phyloP scores from a whole-genome alignment of 441 rosid genomes.

The Jatropha multifida region DNA sequence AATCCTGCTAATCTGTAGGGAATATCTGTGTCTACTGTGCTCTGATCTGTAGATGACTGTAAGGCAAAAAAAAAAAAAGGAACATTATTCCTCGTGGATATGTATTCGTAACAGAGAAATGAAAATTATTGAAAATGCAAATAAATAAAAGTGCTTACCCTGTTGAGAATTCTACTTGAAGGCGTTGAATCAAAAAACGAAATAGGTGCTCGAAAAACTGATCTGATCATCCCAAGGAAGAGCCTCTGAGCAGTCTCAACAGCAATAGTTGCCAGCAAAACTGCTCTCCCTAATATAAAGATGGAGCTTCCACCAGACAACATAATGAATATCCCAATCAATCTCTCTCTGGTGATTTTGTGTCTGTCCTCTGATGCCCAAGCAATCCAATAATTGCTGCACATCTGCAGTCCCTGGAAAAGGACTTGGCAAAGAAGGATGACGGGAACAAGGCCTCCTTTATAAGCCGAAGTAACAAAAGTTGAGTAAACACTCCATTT shows the following conservation, averaged over 20 bases:
- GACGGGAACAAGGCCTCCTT: conserved; percentile 64
- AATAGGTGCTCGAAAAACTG: conserved; percentile 60
- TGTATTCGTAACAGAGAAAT: background rate
- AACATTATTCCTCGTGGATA: background rate
- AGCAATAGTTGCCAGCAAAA: conserved; percentile 50
- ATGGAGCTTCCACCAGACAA: conserved; percentile 59
- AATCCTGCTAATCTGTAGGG: conserved; percentile 66
- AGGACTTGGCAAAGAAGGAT: conserved; percentile 52
- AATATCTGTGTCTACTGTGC: conserved; percentile 64
- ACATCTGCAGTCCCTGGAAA: conserved; percentile 64
- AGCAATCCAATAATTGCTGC: conserved; percentile 58
- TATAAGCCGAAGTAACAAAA: conserved; percentile 50
- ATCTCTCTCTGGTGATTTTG: conserved; percentile 28
- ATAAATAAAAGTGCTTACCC: conserved; percentile 36
- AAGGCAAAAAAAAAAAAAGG: background rate
- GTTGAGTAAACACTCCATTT: conserved; percentile 66
- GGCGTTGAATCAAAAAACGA: conserved; percentile 67
- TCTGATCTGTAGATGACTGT: conserved; percentile 66
- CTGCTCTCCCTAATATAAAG: conserved; percentile 60
- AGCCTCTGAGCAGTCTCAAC: conserved; percentile 54
- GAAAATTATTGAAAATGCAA: background rate
- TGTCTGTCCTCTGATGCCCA: conserved; percentile 49
- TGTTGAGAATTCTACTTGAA: conserved; percentile 53
- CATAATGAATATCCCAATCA: conserved; percentile 45
- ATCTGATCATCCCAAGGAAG: conserved; percentile 45